Base-by-base conservation (phyloP, 2,329 filamentous ascomycete genomes). In the Sporothrix humicola region DNA sequence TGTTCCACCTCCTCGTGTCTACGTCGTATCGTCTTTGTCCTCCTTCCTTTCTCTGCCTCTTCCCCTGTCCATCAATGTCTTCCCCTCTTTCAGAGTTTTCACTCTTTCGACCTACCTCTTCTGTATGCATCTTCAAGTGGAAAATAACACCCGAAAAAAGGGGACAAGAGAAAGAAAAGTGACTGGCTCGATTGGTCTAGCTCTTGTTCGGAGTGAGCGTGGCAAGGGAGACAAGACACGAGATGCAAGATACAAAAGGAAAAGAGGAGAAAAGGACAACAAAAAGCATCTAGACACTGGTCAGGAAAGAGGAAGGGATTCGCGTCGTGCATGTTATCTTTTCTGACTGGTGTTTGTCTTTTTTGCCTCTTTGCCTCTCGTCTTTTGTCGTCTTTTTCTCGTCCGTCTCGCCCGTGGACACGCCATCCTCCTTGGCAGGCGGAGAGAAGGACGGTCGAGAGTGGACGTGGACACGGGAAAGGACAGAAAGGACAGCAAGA, bases 171-270 rank as follows among this genome's bases (percentile, higher is more conserved):
- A 50, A n/a, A 48, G 17, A 68, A 8, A 15, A 23, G 63, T 10
- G 20, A 26, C 12, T 56, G 23, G 23, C 23, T 26, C 23, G 23
- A 26, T 3, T 26, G 23, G 20, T 46, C 23, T 7, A 50, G 44
- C 31, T 37, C 31, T 37, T 37, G 31, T 31, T n/a, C 26, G 63
- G 15, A 23, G 37, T 31, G 48, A 44, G 48, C 48, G 66, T 69
- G 66, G 66, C 66, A 69, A 69, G 48, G 66, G 66, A 69, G 48
- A 13, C 6, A 48, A 66, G 23, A 54, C 48, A 69, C 48, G 66
- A 54, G 48, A 69, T 56, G 66, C 23, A 54, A 20, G 46, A 37
- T 37, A 37, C 31, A 52, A 20, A 20, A 2, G 61, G 42, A 20
- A 26, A 50, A 23, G 15, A 52, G 20, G 9, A 12, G 65, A 52